A percentile compares a stretch with the other conserved stretches of the same genome.
phyloP scores from a whole-genome alignment of 139 green algal species.

The Asterochloris sp. region DNA sequence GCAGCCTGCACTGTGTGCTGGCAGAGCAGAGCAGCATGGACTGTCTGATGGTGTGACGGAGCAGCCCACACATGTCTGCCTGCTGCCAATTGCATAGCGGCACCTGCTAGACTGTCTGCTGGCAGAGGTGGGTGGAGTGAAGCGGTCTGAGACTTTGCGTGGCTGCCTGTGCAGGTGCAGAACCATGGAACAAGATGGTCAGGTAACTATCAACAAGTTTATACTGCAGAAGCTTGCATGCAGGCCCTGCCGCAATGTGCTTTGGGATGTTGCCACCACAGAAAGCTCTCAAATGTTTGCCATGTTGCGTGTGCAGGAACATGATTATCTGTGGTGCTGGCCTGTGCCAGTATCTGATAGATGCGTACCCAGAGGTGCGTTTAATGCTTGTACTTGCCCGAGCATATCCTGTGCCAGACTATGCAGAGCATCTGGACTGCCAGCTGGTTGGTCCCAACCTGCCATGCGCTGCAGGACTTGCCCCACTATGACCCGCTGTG shows the following conservation, averaged over 20 bases:
- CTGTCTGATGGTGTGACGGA: not conserved
- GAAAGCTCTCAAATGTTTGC: not conserved
- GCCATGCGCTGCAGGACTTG: not conserved
- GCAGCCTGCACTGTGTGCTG: not conserved
- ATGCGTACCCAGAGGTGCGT: conserved; percentile 24
- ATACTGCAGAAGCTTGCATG: not conserved
- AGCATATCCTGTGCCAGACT: not conserved
- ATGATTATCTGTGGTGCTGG: conserved; percentile 29
- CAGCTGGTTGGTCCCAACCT: too few relatives aligned
- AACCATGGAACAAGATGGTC: too few relatives aligned
- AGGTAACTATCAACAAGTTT: not conserved
- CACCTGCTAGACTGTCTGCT: too few relatives aligned
- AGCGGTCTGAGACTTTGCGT: not conserved
- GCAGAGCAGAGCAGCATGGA: not conserved
- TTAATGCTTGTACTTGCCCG: conserved; percentile 1
- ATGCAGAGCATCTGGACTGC: not conserved
- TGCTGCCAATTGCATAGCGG: too few relatives aligned
- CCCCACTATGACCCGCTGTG: conserved; percentile 13
- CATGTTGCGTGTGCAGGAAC: conserved; percentile 13
- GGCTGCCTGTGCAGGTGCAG: not conserved
- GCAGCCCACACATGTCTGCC: too few relatives aligned
- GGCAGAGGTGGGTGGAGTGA: not conserved
- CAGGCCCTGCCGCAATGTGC: not conserved
- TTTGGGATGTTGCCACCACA: not conserved
- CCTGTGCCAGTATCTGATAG: conserved; percentile 30